Conservation (phyloP, 2,329 filamentous ascomycete species). For the Hymenoscyphus fructigenus region DNA sequence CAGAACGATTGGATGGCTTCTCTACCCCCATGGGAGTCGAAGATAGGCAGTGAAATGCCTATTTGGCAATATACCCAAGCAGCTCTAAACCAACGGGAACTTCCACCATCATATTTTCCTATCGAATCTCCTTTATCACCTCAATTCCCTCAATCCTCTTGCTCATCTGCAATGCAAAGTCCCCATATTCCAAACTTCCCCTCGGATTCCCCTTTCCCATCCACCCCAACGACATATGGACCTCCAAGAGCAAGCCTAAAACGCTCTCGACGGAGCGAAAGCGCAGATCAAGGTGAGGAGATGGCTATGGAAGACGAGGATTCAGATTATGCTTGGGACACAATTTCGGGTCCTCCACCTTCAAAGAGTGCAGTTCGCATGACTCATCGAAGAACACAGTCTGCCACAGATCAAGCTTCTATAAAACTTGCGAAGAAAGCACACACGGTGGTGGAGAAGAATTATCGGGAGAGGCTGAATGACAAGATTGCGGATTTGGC, state of each 20-base stretch:
- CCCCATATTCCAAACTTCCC: constrained; percentile 3
- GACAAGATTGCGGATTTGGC: constrained; percentile 28
- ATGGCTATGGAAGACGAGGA: constrained; percentile 15
- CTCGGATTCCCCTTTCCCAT: neutral
- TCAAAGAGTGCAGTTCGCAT: neutral
- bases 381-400: constrained; percentile 12
- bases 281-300: constrained; percentile 7
- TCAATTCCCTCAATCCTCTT: neutral
- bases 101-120: neutral
- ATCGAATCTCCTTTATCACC: neutral
- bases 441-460: constrained; percentile 28
- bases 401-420: constrained; percentile 13
- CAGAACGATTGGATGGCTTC: constrained; percentile 13
- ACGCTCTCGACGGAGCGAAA: neutral
- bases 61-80: constrained; percentile 19
- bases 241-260: neutral
- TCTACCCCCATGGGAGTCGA: constrained; percentile 8
- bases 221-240: neutral
- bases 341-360: neutral
- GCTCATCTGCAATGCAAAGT: constrained; percentile 10
- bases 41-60: constrained; percentile 4
- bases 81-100: constrained; percentile 6
- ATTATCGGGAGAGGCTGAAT: constrained; percentile 30
- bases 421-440: constrained; percentile 23
- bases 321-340: constrained; percentile 14